Evolutionary conservation across 75 land plant genomes (phyloP).

Genomic region (Cryptomeria japonica): DNA sequence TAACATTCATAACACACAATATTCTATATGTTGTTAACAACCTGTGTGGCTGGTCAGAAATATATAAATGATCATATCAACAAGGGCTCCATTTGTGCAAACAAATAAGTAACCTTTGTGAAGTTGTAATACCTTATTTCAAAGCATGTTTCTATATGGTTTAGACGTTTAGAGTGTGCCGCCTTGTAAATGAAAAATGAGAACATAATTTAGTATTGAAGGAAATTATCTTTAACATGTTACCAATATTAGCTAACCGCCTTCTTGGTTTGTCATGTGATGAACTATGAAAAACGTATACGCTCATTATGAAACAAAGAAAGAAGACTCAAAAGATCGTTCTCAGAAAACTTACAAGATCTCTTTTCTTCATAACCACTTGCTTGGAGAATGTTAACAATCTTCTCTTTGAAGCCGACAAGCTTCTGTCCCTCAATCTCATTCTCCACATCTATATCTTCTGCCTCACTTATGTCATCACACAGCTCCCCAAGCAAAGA

Average conservation of each 20-base stretch:
- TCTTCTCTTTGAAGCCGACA: slow-evolving; percentile 51
- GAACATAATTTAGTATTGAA: background rate
- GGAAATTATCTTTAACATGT: background rate
- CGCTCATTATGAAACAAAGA: slow-evolving; percentile 66
- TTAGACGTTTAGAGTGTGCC: background rate
- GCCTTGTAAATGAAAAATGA: background rate
- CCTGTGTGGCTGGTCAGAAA: background rate
- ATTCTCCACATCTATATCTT: slow-evolving; percentile 26
- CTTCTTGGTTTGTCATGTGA: background rate
- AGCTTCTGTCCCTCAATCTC: slow-evolving; percentile 20
- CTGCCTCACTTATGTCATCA: slow-evolving; percentile 19
- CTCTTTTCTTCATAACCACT: slow-evolving; percentile 68
- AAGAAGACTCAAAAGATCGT: slow-evolving; percentile 61
- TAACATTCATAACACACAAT: background rate
- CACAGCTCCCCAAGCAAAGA: slow-evolving; percentile 12
- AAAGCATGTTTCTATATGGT: background rate
- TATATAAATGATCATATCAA: background rate
- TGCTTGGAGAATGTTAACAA: slow-evolving; percentile 41
- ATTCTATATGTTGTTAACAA: background rate
- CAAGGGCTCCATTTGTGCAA: background rate
- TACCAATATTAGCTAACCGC: background rate
- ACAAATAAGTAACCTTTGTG: background rate
- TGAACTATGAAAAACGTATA: slow-evolving; percentile 44
- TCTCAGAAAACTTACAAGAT: slow-evolving; percentile 69
- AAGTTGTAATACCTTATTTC: background rate